Base-by-base conservation (phyloP, 345 rosid genomes). In the Erodium maritimum region DNA sequence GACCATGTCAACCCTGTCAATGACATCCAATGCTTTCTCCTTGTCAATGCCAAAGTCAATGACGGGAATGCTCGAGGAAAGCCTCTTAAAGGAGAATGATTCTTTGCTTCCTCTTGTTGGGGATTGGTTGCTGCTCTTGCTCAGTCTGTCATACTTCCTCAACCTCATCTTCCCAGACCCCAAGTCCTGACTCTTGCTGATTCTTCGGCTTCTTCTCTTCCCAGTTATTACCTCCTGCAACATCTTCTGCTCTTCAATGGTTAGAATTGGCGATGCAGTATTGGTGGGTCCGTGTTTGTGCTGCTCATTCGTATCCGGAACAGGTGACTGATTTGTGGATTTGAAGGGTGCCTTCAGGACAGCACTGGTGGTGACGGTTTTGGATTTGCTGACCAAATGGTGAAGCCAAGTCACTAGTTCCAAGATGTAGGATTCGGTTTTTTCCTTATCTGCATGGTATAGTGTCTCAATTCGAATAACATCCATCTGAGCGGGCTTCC, bases 321-420 rank as follows among this genome's bases (percentile, higher is more conserved):
- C 52, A 17, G 29, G 34, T 50, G 23, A 8, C 17, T 9, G 3
- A 18, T 17, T 52, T 0, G 71, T 63, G 33, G 66, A 56, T 50
- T 61, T 65, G 37, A 34, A 19, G 22, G 77, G 29, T 7, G 65
- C 58, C 62, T 59, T 75, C 19, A 52, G 20, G 59, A 42, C 52
- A 21, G 23, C 58, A 23, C 56, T 56, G 23, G 20, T 11, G 8
- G 61, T 54, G 37, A 11, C 58, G 59, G 21, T 58, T 69, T 71
- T 75, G 48, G 81, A 73, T 75, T 76, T 72, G 50, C 75, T 79
- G 51, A 84, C 84, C 65, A 91, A 73, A 67, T 79, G 84, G 48
- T 91, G 91, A 53, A 91, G 88, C 96, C 96, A 88, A 52, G 84
- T 61, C 1, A 91, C 59, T n/a, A 78, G 83, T 37, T 87, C 95